phyloP scores from a whole-genome alignment of 352 stramenopile genomes.

The Achlya hypogyna region DNA sequence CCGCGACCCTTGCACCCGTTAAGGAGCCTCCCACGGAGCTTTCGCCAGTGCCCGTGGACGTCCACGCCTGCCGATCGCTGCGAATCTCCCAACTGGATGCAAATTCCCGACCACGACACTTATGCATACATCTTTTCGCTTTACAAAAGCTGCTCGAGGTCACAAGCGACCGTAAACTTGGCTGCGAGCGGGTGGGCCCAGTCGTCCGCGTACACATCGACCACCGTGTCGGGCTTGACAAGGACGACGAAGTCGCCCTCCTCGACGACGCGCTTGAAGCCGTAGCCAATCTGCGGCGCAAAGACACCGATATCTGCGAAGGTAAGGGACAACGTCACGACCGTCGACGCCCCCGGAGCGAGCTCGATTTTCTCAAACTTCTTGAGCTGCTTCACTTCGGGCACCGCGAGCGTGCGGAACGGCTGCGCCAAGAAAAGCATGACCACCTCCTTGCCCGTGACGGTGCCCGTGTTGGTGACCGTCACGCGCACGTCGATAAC shows the following conservation, averaged over 20 bases:
- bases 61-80: no score
- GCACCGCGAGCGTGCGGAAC: conserved; percentile 17
- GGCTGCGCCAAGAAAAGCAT: conserved; percentile 32
- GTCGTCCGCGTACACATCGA: conserved; percentile 28
- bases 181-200: not conserved
- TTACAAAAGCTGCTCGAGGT: not conserved
- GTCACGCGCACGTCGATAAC: conserved; percentile 19
- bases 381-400: conserved; percentile 32
- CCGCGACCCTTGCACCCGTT: no score
- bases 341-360: conserved; percentile 22
- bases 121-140: no score
- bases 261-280: conserved; percentile 32
- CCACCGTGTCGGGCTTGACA: conserved; percentile 50
- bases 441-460: conserved; percentile 35
- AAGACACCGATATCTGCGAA: conserved; percentile 48
- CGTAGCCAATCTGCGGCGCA: conserved; percentile 32
- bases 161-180: not conserved
- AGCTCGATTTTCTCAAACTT: conserved; percentile 41
- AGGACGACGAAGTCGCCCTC: conserved; percentile 48
- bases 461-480: conserved; percentile 26
- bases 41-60: no score
- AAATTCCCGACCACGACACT: no score
- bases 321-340: conserved; percentile 38
- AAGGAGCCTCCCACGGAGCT: no score
- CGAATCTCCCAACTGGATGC: no score